phyloP scores from a whole-genome alignment of 2,329 filamentous ascomycete genomes.

The Aspergillus quadrilineatus region DNA sequence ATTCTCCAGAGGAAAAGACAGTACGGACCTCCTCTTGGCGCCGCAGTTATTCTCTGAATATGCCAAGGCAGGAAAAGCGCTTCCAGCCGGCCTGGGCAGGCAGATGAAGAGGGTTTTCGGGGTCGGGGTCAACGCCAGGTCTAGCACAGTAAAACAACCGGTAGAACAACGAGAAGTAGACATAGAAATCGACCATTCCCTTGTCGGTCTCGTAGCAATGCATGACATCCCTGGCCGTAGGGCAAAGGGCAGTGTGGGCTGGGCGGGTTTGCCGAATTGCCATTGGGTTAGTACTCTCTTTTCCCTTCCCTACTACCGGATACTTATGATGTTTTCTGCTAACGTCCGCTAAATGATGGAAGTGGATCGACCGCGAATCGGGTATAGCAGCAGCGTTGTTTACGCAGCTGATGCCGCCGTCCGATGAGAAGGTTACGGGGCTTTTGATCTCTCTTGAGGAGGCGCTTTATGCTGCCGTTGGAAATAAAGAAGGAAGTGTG shows the following conservation, averaged over 20 bases:
- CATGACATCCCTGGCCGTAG: not conserved
- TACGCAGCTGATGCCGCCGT: constrained; percentile 2
- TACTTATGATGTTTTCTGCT: no score
- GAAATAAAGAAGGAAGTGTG: no score
- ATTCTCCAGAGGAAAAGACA: not conserved
- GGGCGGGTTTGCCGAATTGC: constrained; percentile 1
- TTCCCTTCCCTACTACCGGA: not conserved
- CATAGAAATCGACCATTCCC: not conserved
- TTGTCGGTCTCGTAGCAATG: not conserved
- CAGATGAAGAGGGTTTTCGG: not conserved
- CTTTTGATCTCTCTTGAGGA: not conserved
- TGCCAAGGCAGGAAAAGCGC: not conserved
- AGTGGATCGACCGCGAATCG: not conserved
- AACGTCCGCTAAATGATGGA: not conserved
- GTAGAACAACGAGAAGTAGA: no score
- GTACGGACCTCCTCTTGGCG: not conserved
- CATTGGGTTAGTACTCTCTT: not conserved
- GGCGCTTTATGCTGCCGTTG: not conserved
- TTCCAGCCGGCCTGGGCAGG: not conserved
- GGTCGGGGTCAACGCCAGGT: not conserved
- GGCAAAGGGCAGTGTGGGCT: not conserved
- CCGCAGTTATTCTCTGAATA: not conserved
- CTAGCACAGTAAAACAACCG: no score
- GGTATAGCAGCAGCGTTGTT: not conserved
- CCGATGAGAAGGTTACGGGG: not conserved